phyloP scores from a whole-genome alignment of 768 basidiomycete species.

The Phanerodontia chrysosporium region DNA sequence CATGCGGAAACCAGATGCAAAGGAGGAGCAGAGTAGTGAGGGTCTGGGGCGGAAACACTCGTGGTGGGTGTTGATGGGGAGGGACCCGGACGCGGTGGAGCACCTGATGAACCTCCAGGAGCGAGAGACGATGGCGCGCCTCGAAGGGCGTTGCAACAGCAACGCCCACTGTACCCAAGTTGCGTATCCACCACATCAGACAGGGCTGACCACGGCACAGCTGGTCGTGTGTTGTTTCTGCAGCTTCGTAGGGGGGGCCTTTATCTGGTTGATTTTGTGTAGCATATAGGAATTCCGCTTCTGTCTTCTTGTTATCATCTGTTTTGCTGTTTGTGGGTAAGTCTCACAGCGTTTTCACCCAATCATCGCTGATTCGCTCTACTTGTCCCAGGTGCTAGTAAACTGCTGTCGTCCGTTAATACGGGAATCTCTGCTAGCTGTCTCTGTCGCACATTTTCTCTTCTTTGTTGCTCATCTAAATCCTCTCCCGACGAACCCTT shows the following conservation, averaged over 20 bases:
- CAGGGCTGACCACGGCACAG: not conserved
- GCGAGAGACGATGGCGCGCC: slow-evolving; percentile 15
- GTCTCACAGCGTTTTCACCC: not conserved
- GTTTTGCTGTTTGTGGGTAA: not conserved
- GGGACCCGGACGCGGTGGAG: slow-evolving; percentile 24
- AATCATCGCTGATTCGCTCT: not conserved
- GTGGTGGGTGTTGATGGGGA: slow-evolving; percentile 32
- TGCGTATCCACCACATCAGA: not conserved
- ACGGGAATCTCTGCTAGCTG: not conserved
- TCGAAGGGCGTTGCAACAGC: not conserved
- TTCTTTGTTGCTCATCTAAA: not conserved
- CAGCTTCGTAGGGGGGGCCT: not conserved
- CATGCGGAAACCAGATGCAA: slow-evolving; percentile 12
- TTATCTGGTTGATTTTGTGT: not conserved
- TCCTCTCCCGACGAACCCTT: not conserved
- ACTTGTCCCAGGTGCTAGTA: not conserved
- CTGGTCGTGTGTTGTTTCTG: not conserved
- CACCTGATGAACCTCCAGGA: slow-evolving; percentile 25
- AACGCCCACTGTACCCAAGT: not conserved
- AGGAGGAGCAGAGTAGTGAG: not conserved
- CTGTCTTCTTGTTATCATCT: not conserved
- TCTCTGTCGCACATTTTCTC: not conserved
- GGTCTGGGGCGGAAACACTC: slow-evolving; percentile 19
- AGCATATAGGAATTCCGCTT: not conserved
- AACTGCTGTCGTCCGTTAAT: not conserved